These are phyloP conservation scores for Gossypium raimondii DNA, from an alignment of 345 rosid species.

Conservation along the genomic window DNA sequence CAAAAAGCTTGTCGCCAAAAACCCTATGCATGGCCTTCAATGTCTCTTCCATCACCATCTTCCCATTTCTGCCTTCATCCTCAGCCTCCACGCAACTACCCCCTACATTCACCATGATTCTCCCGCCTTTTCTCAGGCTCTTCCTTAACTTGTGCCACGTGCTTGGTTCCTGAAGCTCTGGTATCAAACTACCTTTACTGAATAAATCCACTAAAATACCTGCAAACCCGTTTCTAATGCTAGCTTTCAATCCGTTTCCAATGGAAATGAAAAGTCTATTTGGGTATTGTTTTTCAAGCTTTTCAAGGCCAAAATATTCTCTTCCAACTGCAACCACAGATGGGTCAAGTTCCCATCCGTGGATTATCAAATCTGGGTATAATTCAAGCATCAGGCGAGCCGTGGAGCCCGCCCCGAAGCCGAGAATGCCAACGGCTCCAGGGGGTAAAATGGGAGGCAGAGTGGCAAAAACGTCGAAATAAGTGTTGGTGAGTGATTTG, in stretches of 20 bases:
- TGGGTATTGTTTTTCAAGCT: conserved; percentile 55
- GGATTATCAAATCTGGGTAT: conserved; percentile 50
- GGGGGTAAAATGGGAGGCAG: conserved; percentile 12
- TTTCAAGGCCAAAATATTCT: conserved; percentile 60
- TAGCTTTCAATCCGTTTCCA: conserved; percentile 60
- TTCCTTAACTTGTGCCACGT: conserved; percentile 57
- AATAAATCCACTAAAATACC: conserved; percentile 62
- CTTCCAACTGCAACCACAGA: conserved; percentile 74
- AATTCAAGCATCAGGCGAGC: conserved; percentile 65
- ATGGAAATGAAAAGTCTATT: conserved; percentile 59
- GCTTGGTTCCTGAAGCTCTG: conserved; percentile 77
- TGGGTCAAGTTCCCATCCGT: conserved; percentile 94
- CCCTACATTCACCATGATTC: conserved; percentile 61
- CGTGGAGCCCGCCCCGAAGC: conserved; percentile 72
- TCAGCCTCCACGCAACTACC: conserved; percentile 55
- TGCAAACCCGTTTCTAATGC: conserved; percentile 50
- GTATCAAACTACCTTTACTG: conserved; percentile 60
- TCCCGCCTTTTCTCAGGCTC: conserved; percentile 62
- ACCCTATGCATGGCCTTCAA: conserved; percentile 59
- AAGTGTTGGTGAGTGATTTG: conserved; percentile 60
- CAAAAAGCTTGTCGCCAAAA: conserved; percentile 47
- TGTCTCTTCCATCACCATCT: conserved; percentile 62
- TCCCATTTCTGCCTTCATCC: conserved; percentile 60
- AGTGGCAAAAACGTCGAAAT: conserved; percentile 54
- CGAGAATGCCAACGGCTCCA: conserved; percentile 3